Evolutionary conservation across 1,284 basidiomycete genomes (phyloP).

Genomic region (Cryptococcus sp.): DNA sequence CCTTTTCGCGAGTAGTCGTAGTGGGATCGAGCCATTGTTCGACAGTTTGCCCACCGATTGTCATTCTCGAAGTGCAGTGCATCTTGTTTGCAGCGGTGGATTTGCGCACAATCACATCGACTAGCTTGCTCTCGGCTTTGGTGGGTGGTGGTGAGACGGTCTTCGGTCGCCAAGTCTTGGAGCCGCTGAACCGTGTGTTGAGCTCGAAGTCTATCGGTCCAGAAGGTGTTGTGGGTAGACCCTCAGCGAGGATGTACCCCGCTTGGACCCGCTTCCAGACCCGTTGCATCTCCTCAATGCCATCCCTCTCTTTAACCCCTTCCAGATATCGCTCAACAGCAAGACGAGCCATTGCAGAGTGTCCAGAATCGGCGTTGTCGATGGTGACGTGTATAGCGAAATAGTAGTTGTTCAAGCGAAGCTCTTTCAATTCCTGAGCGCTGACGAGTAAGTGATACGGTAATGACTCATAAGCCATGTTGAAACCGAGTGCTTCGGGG

Average conservation of each 20-base stretch:
- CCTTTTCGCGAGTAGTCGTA: conserved; percentile 17
- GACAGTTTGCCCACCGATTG: conserved; percentile 24
- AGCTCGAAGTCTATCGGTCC: conserved; percentile 23
- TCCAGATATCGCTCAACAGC: conserved; percentile 38
- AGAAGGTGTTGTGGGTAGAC: conserved; percentile 41
- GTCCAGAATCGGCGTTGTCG: conserved; percentile 44
- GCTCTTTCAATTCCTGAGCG: conserved; percentile 38
- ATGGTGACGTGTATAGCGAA: conserved; percentile 46
- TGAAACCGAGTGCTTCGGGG: conserved; percentile 45
- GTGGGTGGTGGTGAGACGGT: neutral
- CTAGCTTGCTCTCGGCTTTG: conserved; percentile 19
- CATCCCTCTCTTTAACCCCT: conserved; percentile 24
- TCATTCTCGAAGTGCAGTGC: conserved; percentile 34
- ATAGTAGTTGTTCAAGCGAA: conserved; percentile 43
- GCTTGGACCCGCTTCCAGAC: conserved; percentile 41
- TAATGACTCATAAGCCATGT: conserved; percentile 45
- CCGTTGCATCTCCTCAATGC: conserved; percentile 26
- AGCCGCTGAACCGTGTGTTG: neutral
- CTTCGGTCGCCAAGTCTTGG: conserved; percentile 5
- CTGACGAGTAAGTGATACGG: conserved; percentile 44
- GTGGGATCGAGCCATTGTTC: conserved; percentile 40
- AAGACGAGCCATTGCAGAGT: conserved; percentile 37
- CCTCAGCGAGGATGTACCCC: conserved; percentile 39
- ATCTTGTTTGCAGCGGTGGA: conserved; percentile 29
- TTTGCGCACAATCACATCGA: conserved; percentile 28